Conservation (phyloP, 192 early-diverging fungal genomes). For the Diversispora epigaea region DNA sequence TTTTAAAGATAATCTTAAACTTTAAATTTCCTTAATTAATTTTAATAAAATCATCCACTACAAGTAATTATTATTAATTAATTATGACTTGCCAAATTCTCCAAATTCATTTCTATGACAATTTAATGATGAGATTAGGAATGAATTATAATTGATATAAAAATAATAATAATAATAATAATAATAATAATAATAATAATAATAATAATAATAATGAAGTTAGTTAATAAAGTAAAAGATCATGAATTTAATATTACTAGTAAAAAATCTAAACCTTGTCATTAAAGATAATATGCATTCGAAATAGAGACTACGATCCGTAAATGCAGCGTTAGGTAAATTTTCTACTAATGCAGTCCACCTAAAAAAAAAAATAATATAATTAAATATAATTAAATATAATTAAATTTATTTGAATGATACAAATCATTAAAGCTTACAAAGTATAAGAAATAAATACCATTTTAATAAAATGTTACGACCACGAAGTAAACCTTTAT, state of each 20-base stretch:
- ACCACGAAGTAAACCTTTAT: neutral
- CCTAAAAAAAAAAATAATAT: slow-evolving; percentile 19
- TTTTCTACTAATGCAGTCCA: slow-evolving; percentile 20
- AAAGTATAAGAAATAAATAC: neutral
- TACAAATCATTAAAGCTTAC: neutral
- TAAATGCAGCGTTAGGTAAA: slow-evolving; percentile 20
- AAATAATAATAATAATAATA: neutral
- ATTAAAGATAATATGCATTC: slow-evolving; percentile 28
- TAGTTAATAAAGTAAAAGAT: neutral
- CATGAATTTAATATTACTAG: neutral
- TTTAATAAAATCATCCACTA: slow-evolving; percentile 4
- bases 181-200: neutral
- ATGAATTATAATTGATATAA: neutral
- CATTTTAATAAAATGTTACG: neutral
- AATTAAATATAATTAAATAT: neutral
- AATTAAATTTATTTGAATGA: neutral
- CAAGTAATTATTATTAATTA: neutral
- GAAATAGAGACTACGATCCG: slow-evolving; percentile 26
- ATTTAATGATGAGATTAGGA: neutral
- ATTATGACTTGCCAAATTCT: slow-evolving; percentile 7
- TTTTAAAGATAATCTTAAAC: slow-evolving; percentile 50
- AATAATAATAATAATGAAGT: neutral
- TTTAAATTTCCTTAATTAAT: slow-evolving; percentile 44
- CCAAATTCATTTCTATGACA: slow-evolving; percentile 21
- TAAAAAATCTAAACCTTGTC: slow-evolving; percentile 18